A percentile compares a stretch with the other conserved stretches of the same genome.
These are phyloP conservation scores for Mucor lusitanicus DNA, from an alignment of 371 early-diverging fungal species.

Conservation along the genomic window DNA sequence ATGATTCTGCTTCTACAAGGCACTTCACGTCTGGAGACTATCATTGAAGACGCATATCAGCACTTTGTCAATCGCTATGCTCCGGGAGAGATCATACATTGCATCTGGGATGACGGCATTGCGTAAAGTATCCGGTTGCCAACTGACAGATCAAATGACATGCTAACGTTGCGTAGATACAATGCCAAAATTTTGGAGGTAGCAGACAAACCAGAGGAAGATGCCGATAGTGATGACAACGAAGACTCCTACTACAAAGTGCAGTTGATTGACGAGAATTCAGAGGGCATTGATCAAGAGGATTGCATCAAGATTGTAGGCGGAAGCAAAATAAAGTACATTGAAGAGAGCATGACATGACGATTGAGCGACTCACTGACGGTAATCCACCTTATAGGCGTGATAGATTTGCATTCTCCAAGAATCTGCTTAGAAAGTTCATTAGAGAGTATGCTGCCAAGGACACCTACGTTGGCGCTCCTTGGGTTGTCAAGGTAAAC, in stretches of 20 bases:
- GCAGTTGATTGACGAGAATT: slow-evolving; percentile 40
- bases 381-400: slow-evolving; percentile 41
- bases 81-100: slow-evolving; percentile 50
- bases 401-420: slow-evolving; percentile 70
- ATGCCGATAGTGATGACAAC: not conserved
- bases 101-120: slow-evolving; percentile 51
- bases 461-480: slow-evolving; percentile 71
- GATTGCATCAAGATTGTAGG: slow-evolving; percentile 35
- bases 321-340: slow-evolving; percentile 37
- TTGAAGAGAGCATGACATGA: not conserved
- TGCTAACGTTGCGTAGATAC: slow-evolving; percentile 24
- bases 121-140: slow-evolving; percentile 22
- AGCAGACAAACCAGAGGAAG: slow-evolving; percentile 12
- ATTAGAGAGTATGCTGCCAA: slow-evolving; percentile 67
- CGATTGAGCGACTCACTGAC: not conserved
- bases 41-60: slow-evolving; percentile 55
- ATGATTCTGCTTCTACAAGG: slow-evolving; percentile 29
- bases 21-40: slow-evolving; percentile 52
- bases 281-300: slow-evolving; percentile 34
- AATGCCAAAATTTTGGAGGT: slow-evolving; percentile 37
- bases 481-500: slow-evolving; percentile 70
- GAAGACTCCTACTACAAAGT: slow-evolving; percentile 22
- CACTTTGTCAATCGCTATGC: slow-evolving; percentile 49
- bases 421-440: slow-evolving; percentile 69
- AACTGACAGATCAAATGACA: not conserved